Conservation (phyloP, 2,329 filamentous ascomycete genomes). For the Oidium heveae region DNA sequence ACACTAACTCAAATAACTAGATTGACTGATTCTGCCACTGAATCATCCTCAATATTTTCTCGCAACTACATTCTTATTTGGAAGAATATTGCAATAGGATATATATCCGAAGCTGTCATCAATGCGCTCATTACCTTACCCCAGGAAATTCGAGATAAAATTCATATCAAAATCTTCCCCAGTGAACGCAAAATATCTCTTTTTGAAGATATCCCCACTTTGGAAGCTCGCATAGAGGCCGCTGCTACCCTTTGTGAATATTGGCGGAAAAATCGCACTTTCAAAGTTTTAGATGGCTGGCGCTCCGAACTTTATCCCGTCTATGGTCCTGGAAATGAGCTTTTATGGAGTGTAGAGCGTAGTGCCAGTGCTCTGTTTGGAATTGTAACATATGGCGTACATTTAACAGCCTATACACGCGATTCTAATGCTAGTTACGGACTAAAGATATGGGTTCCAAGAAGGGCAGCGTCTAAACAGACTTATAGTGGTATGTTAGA, state of each 20-base stretch:
- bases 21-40: slow-evolving; percentile 48
- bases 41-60: slow-evolving; percentile 29
- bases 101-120: slow-evolving; percentile 26
- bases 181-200: slow-evolving; percentile 35
- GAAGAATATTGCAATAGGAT: slow-evolving; percentile 34
- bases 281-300: slow-evolving; percentile 56
- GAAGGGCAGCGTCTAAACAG: slow-evolving; percentile 49
- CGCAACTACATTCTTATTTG: slow-evolving; percentile 41
- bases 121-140: slow-evolving; percentile 23
- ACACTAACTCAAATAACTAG: slow-evolving; percentile 18
- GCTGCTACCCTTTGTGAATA: slow-evolving; percentile 32
- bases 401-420: slow-evolving; percentile 50
- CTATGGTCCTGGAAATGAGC: slow-evolving; percentile 32
- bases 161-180: slow-evolving; percentile 33
- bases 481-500: slow-evolving; percentile 84
- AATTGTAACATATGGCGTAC: slow-evolving; percentile 52
- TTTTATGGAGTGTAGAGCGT: slow-evolving; percentile 57
- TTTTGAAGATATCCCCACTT: slow-evolving; percentile 26
- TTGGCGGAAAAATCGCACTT: slow-evolving; percentile 45
- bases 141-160: slow-evolving; percentile 20
- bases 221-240: slow-evolving; percentile 33
- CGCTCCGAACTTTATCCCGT: slow-evolving; percentile 59
- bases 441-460: slow-evolving; percentile 64
- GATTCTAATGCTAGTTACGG: slow-evolving; percentile 22
- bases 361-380: slow-evolving; percentile 50